Percentiles rank a stretch among this genome's conserved stretches.
phyloP scores from a whole-genome alignment of 495 filamentous ascomycete species.

The Lepraria neglecta region DNA sequence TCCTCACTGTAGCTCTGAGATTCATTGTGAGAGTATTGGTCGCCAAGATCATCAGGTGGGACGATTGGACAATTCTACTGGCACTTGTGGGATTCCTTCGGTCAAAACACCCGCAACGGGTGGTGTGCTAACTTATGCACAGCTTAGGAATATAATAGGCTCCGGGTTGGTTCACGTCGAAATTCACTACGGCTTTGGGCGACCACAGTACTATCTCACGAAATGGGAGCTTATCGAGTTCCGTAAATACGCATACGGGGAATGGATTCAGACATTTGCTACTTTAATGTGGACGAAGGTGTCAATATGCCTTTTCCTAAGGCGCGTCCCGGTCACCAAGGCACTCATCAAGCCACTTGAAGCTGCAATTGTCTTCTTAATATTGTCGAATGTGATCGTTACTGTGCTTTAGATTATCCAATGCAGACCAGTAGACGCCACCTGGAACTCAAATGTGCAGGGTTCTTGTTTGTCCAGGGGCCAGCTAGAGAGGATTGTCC shows the following conservation, averaged over 20 bases:
- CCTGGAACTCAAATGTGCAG: background rate
- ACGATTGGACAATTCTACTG: constrained; percentile 17
- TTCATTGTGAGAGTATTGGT: constrained; percentile 25
- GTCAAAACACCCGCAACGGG: background rate
- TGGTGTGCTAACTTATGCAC: background rate
- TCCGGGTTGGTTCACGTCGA: constrained; percentile 9
- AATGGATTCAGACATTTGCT: constrained; percentile 18
- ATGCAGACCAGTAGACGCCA: constrained; percentile 10
- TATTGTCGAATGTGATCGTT: constrained; percentile 3
- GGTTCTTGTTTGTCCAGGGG: constrained; percentile 9
- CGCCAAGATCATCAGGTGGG: constrained; percentile 7
- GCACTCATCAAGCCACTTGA: constrained; percentile 4
- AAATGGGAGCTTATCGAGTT: constrained; percentile 10
- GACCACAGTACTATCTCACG: constrained; percentile 6
- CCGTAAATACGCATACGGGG: constrained; percentile 9
- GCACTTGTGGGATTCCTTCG: background rate
- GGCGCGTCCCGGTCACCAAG: constrained; percentile 7
- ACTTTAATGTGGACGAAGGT: constrained; percentile 21
- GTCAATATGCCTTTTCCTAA: constrained; percentile 16
- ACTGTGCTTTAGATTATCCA: constrained; percentile 8
- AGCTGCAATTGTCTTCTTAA: background rate
- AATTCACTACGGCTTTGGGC: constrained; percentile 14
- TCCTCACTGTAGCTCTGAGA: constrained; percentile 34
- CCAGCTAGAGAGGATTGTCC: constrained; percentile 12
- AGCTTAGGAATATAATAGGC: constrained; percentile 11